Evolutionary conservation across 495 filamentous ascomycete species (phyloP).

Genomic region (Friedmanniomyces simplex): DNA sequence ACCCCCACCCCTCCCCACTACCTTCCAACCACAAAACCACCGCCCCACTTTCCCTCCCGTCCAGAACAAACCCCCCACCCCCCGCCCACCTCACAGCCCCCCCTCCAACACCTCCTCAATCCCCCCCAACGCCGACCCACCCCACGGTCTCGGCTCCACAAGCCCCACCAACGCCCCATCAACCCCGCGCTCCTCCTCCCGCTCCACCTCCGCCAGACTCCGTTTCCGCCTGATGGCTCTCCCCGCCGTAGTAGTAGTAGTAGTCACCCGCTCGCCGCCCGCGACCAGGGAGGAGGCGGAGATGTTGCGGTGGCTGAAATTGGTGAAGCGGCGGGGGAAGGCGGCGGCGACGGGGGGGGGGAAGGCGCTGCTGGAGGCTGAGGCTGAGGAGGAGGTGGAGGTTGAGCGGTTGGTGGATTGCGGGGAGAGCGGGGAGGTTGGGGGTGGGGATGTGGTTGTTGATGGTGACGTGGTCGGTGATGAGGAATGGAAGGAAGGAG

Average conservation of each 20-base stretch:
- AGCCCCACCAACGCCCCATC: slow-evolving; percentile 26
- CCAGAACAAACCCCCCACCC: too few species aligned
- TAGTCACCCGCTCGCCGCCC: not conserved
- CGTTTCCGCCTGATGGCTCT: slow-evolving; percentile 27
- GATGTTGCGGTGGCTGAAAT: slow-evolving; percentile 16
- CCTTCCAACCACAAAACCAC: too few species aligned
- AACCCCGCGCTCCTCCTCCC: slow-evolving; percentile 27
- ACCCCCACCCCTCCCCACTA: too few species aligned
- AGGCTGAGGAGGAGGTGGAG: not conserved
- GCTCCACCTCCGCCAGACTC: slow-evolving; percentile 26
- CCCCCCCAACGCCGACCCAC: slow-evolving; percentile 16
- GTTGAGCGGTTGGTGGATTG: slow-evolving; percentile 1
- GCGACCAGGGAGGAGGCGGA: slow-evolving; percentile 14
- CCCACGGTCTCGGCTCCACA: slow-evolving; percentile 29
- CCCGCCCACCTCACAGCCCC: slow-evolving; percentile 14
- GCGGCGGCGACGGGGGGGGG: too few species aligned
- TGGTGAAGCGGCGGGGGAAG: too few species aligned
- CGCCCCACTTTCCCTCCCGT: too few species aligned
- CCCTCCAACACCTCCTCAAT: slow-evolving; percentile 34
- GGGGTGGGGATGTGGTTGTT: slow-evolving; percentile 8
- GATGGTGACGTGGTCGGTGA: not conserved
- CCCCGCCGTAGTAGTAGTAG: too few species aligned
- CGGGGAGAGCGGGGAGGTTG: slow-evolving; percentile 13
- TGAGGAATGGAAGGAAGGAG: not conserved
- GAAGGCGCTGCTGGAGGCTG: too few species aligned